Conservation (phyloP, 805 yeast species). For the Torulaspora quercuum region DNA sequence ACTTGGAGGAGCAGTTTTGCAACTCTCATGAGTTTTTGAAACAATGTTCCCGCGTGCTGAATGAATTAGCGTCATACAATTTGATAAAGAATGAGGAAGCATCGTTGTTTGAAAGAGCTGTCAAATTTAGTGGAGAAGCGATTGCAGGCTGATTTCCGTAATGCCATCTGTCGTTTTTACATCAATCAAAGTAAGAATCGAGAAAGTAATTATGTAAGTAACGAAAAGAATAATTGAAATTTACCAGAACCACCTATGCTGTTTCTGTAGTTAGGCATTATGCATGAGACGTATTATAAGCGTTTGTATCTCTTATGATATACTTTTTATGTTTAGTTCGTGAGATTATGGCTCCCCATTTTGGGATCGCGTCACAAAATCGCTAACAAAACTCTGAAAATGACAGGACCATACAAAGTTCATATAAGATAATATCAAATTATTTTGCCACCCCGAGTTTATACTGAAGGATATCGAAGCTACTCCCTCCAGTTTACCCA, state of each 20-base stretch:
- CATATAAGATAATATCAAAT: too few relatives aligned
- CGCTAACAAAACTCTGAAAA: too few relatives aligned
- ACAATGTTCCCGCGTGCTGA: constrained; percentile 21
- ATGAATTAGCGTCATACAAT: constrained; percentile 19
- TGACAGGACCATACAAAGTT: too few relatives aligned
- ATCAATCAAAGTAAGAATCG: background rate
- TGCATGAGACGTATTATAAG: too few relatives aligned
- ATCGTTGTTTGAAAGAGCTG: constrained; percentile 24
- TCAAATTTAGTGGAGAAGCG: constrained; percentile 23
- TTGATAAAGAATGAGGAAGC: constrained; percentile 26
- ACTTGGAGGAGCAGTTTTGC: constrained; percentile 30
- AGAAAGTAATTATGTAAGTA: constrained; percentile 12
- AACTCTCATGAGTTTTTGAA: constrained; percentile 23
- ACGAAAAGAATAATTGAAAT: constrained; percentile 6
- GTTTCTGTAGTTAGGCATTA: too few relatives aligned
- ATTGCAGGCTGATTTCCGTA: constrained; percentile 9
- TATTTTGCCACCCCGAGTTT: too few relatives aligned
- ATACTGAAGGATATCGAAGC: too few relatives aligned
- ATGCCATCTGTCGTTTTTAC: too few relatives aligned
- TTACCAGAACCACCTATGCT: background rate
- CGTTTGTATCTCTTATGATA: too few relatives aligned
- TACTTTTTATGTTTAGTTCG: constrained; percentile 6
- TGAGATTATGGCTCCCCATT: too few relatives aligned
- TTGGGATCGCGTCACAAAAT: too few relatives aligned
- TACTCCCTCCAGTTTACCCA: too few relatives aligned